Evolutionary conservation across 805 yeast species (phyloP).

Genomic region (Saccharomycopsis microspora): DNA sequence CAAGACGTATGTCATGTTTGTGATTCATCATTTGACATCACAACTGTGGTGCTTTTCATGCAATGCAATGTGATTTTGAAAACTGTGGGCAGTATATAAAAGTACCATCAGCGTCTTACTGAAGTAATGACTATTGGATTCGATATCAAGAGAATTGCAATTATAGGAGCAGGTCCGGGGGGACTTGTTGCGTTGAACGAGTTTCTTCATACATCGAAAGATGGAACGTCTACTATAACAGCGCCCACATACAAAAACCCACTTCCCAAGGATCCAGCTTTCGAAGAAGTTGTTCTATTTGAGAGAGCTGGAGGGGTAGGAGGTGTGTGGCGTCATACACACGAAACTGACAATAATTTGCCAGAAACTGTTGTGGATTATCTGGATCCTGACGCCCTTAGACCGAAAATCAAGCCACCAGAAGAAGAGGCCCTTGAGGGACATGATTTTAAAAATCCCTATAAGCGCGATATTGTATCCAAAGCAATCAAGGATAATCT

Average conservation of each 20-base stretch:
- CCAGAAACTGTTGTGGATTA: conserved; percentile 20
- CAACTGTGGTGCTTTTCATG: no score
- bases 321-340: conserved; percentile 26
- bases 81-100: no score
- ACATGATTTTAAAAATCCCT: conserved; percentile 15
- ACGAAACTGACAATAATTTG: conserved; percentile 25
- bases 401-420: conserved; percentile 5
- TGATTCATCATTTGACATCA: no score
- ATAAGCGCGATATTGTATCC: conserved; percentile 8
- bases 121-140: neutral
- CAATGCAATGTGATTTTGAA: no score
- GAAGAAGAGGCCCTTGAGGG: conserved; percentile 18
- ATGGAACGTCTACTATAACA: conserved; percentile 20
- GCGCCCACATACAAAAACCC: conserved; percentile 2
- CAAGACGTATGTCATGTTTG: no score
- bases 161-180: conserved; percentile 24
- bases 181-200: conserved; percentile 23
- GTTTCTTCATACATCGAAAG: conserved; percentile 20
- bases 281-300: conserved; percentile 24
- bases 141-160: conserved; percentile 21
- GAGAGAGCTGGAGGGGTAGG: conserved; percentile 25
- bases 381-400: neutral
- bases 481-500: conserved; percentile 22
- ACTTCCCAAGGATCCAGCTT: conserved; percentile 16
- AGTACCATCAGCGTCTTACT: no score